These are phyloP conservation scores for Oxytropis ochrocephala DNA, from an alignment of 306 rosid genomes.

Conservation along the genomic window DNA sequence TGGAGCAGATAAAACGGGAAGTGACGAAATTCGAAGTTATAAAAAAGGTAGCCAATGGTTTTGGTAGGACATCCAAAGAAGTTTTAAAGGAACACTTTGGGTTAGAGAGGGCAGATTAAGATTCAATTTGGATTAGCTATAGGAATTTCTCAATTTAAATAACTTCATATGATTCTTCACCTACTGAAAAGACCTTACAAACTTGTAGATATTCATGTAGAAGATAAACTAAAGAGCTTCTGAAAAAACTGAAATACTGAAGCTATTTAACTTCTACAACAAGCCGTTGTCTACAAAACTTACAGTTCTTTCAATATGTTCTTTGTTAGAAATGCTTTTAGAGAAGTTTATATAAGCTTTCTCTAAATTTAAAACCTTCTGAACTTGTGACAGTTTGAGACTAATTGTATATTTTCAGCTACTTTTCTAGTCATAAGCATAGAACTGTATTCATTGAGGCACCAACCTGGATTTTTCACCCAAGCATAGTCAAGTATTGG, in stretches of 20 bases:
- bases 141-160: neutral
- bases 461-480: neutral
- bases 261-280: neutral
- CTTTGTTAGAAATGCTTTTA: neutral
- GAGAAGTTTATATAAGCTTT: neutral
- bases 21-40: conserved; percentile 41
- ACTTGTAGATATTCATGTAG: neutral
- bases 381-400: neutral
- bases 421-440: neutral
- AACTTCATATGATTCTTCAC: neutral
- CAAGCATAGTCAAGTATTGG: neutral
- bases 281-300: neutral
- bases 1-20: conserved; percentile 55
- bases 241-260: neutral
- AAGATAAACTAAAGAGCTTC: neutral
- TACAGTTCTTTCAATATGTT: no score
- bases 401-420: neutral
- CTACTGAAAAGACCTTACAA: neutral
- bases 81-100: conserved; percentile 51
- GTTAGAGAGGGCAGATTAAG: conserved; percentile 30
- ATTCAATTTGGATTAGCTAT: neutral
- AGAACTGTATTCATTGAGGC: neutral
- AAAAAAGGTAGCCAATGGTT: conserved; percentile 56
- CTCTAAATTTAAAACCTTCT: neutral
- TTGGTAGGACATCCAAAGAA: conserved; percentile 41